Evolutionary conservation across 225 moss, liverwort and hornwort genomes (phyloP).

Genomic region (Pseudoscleropodium purum): DNA sequence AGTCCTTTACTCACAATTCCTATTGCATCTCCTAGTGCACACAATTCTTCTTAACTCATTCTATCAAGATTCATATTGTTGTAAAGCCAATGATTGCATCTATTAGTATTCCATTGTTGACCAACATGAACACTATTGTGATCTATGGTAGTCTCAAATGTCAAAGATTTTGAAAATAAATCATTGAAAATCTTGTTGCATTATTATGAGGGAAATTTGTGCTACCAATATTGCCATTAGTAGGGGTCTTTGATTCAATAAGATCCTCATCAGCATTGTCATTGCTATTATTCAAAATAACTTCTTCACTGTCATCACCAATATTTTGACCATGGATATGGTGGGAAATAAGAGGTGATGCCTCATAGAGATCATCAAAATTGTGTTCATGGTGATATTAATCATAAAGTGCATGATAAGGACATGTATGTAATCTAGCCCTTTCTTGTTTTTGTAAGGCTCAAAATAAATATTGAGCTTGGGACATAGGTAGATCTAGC

Average conservation of each 20-base stretch:
- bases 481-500: too few species aligned
- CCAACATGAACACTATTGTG: too few species aligned
- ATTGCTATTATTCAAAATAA: background rate
- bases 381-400: rapidly evolving
- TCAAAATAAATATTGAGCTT: too few species aligned
- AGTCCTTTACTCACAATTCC: background rate
- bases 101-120: too few species aligned
- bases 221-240: background rate
- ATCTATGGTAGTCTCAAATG: background rate
- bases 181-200: background rate
- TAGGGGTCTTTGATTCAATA: background rate
- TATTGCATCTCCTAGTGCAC: background rate
- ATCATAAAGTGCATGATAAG: rapidly evolving
- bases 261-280: background rate
- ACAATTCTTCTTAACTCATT: too few species aligned
- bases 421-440: rapidly evolving
- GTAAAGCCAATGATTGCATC: too few species aligned
- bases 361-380: background rate
- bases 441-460: background rate
- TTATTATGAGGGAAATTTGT: background rate
- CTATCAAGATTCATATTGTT: too few species aligned
- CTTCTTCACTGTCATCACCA: background rate
- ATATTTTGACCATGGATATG: background rate
- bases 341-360: too few species aligned
- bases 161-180: background rate